phyloP scores from a whole-genome alignment of 768 basidiomycete species.

The Galerina marginata region DNA sequence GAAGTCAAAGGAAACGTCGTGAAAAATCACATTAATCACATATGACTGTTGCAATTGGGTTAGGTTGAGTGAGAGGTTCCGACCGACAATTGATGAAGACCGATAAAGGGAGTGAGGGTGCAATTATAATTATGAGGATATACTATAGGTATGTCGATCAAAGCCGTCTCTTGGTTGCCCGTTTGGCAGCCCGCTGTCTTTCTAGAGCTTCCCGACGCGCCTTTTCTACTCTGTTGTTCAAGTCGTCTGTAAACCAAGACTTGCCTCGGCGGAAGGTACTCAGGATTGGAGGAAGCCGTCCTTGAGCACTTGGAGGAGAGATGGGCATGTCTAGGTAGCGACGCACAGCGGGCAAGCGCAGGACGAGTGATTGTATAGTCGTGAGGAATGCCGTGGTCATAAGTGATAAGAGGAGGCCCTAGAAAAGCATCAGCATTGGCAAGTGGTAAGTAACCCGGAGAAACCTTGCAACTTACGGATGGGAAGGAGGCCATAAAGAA shows the following conservation, averaged over 20 bases:
- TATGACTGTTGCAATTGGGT: no score
- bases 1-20: no score
- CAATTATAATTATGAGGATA: background rate
- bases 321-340: slow-evolving; percentile 41
- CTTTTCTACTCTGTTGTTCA: slow-evolving; percentile 8
- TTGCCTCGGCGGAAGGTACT: slow-evolving; percentile 10
- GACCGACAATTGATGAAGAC: no score
- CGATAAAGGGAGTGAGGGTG: background rate
- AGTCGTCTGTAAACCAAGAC: slow-evolving; percentile 5
- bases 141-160: background rate
- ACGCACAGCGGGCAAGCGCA: slow-evolving; percentile 52
- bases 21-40: no score
- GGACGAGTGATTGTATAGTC: slow-evolving; percentile 52
- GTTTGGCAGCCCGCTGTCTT: slow-evolving; percentile 11
- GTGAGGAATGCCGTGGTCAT: slow-evolving; percentile 48
- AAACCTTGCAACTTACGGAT: slow-evolving; percentile 53
- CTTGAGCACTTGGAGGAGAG: slow-evolving; percentile 31
- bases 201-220: slow-evolving; percentile 11
- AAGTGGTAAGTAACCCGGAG: background rate
- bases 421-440: slow-evolving; percentile 1
- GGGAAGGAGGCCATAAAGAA: slow-evolving; percentile 63
- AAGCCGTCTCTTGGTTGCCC: background rate
- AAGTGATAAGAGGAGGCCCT: slow-evolving; percentile 51
- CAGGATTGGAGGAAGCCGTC: slow-evolving; percentile 35
- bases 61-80: no score